Conservation (phyloP, 1,284 basidiomycete species). For the Irpex sp. region DNA sequence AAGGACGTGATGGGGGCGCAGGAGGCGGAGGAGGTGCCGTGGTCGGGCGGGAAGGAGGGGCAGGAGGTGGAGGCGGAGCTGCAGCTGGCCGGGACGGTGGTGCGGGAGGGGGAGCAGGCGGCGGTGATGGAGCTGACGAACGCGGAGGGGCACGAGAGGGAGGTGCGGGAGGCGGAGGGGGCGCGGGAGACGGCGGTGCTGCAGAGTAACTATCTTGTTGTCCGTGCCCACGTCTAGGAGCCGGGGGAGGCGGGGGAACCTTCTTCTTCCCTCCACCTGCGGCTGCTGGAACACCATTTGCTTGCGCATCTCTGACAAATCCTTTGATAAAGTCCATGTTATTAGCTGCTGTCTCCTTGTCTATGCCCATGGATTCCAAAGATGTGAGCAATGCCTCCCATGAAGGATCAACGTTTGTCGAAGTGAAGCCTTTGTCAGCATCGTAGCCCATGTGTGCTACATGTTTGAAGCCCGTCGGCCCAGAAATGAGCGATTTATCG, state of each 20-base stretch:
- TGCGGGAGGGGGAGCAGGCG: slow-evolving; percentile 11
- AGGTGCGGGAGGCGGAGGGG: slow-evolving; percentile 19
- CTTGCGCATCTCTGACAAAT: slow-evolving; percentile 66
- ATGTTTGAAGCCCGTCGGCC: slow-evolving; percentile 85
- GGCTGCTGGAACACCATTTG: slow-evolving; percentile 24
- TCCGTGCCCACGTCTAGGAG: slow-evolving; percentile 34
- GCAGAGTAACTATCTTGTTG: slow-evolving; percentile 28
- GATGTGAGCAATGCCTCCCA: slow-evolving; percentile 82
- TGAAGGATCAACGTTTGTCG: slow-evolving; percentile 87
- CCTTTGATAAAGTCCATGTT: slow-evolving; percentile 91
- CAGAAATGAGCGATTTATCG: slow-evolving; percentile 90
- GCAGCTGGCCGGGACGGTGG: slow-evolving; percentile 30
- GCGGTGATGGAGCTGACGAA: slow-evolving; percentile 13
- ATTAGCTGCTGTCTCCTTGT: slow-evolving; percentile 57
- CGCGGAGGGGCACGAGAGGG: slow-evolving; percentile 16
- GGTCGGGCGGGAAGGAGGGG: slow-evolving; percentile 27
- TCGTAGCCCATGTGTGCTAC: slow-evolving; percentile 97
- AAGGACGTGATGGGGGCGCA: slow-evolving; percentile 33
- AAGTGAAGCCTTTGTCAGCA: slow-evolving; percentile 81
- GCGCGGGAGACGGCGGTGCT: slow-evolving; percentile 18
- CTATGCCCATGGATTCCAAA: slow-evolving; percentile 71
- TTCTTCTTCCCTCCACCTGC: slow-evolving; percentile 40
- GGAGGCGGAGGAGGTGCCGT: slow-evolving; percentile 31
- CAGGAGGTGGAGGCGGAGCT: slow-evolving; percentile 18
- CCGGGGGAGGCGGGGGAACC: slow-evolving; percentile 51